Evolutionary conservation across 148 eudicot species (phyloP).

Genomic region (Bassia scoparia): DNA sequence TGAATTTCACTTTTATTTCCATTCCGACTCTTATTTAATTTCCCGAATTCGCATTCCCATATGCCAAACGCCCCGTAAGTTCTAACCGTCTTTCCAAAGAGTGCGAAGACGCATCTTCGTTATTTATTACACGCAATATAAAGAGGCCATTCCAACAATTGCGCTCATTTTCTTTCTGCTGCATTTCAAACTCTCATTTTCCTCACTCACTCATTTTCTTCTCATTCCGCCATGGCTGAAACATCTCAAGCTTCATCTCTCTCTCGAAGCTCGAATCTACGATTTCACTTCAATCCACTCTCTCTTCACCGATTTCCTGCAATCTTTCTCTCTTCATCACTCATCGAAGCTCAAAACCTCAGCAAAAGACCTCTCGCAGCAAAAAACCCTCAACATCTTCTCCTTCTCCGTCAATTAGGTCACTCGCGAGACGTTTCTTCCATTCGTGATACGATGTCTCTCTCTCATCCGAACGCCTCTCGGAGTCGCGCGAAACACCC

Average conservation of each 20-base stretch:
- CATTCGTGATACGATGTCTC: conserved; percentile 46
- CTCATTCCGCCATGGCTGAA: conserved; percentile 38
- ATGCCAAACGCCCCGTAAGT: too few species aligned
- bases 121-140: too few species aligned
- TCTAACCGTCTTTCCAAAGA: too few species aligned
- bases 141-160: too few species aligned
- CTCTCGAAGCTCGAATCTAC: conserved; percentile 44
- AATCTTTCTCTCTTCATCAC: conserved; percentile 37
- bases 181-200: neutral
- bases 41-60: too few species aligned
- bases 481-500: conserved; percentile 35
- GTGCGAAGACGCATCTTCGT: too few species aligned
- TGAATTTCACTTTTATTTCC: too few species aligned
- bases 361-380: conserved; percentile 30
- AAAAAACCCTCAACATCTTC: conserved; percentile 20
- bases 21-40: too few species aligned
- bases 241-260: conserved; percentile 38
- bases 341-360: conserved; percentile 28
- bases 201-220: conserved; percentile 1
- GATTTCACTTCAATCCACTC: conserved; percentile 37
- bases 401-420: conserved; percentile 32
- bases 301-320: conserved; percentile 37
- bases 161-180: conserved; percentile 2
- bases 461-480: conserved; percentile 60
- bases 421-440: conserved; percentile 50